Conservation (phyloP, 2,329 filamentous ascomycete genomes). For the Botryotinia globosa region DNA sequence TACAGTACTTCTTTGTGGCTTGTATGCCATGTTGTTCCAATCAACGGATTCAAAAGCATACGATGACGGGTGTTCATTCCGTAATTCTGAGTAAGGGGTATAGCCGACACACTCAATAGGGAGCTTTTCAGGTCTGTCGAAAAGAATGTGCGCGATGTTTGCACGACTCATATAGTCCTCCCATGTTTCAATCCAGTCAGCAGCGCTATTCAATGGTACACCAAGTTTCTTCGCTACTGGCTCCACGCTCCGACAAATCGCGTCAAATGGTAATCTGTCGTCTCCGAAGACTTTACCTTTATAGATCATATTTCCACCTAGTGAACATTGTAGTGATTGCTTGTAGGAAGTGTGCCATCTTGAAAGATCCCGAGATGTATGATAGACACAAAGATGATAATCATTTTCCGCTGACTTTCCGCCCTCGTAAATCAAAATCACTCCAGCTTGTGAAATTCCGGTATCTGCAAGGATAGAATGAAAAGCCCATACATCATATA, state of each 20-base stretch:
- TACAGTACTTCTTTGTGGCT: neutral
- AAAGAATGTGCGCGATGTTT: constrained; percentile 5
- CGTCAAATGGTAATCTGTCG: neutral
- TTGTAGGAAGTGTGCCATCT: neutral
- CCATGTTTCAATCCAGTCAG: constrained; percentile 10
- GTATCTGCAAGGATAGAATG: neutral
- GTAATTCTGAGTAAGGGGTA: neutral
- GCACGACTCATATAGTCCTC: constrained; percentile 3
- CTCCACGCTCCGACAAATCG: neutral
- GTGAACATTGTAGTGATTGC: neutral
- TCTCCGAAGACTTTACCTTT: constrained; percentile 14
- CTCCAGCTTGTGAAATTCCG: neutral
- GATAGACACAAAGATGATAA: neutral
- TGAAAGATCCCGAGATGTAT: neutral
- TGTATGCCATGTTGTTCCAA: neutral
- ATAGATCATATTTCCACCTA: constrained; percentile 1
- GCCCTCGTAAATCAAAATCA: neutral
- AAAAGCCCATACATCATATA: neutral
- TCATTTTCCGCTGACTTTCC: neutral
- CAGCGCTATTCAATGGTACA: neutral
- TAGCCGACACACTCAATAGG: neutral
- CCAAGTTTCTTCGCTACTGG: neutral
- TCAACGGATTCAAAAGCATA: neutral
- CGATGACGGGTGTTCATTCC: neutral
- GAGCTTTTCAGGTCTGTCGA: constrained; percentile 6